Percentiles rank a stretch among this genome's conserved stretches.
phyloP scores from a whole-genome alignment of 768 basidiomycete genomes.

The Megacollybia marginata region DNA sequence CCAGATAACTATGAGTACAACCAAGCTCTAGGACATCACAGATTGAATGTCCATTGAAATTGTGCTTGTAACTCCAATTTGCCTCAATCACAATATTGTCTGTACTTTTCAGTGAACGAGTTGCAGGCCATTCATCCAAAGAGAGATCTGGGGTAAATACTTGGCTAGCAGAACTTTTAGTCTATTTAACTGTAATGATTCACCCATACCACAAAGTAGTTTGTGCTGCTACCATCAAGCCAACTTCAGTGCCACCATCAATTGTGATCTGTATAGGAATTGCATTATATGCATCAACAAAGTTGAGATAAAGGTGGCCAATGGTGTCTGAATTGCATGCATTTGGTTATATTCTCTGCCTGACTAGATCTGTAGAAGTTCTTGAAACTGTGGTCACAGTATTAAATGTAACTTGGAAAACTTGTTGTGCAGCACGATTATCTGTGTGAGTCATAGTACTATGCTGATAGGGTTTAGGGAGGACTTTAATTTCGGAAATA shows the following conservation, averaged over 20 bases:
- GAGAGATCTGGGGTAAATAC: conserved; percentile 8
- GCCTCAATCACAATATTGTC: too few species aligned
- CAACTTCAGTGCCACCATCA: too few species aligned
- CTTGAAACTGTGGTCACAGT: too few species aligned
- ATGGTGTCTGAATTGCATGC: conserved; percentile 12
- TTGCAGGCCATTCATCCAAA: neutral
- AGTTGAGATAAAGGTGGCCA: conserved; percentile 25
- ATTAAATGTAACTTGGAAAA: too few species aligned
- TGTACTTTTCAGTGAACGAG: too few species aligned
- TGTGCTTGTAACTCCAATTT: neutral
- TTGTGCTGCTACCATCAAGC: conserved; percentile 6
- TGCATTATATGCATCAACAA: conserved; percentile 19
- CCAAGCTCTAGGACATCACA: neutral
- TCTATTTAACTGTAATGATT: neutral
- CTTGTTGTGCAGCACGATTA: too few species aligned
- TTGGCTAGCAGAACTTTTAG: conserved; percentile 1
- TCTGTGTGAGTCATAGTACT: too few species aligned
- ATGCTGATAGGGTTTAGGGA: too few species aligned
- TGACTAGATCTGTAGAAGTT: too few species aligned
- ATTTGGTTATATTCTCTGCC: too few species aligned
- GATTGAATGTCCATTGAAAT: neutral
- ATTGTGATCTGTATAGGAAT: conserved; percentile 9
- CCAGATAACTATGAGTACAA: neutral
- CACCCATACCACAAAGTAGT: neutral
- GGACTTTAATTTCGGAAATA: too few species aligned